Conservation (phyloP, 768 basidiomycete species). For the Auriscalpium microsporum region DNA sequence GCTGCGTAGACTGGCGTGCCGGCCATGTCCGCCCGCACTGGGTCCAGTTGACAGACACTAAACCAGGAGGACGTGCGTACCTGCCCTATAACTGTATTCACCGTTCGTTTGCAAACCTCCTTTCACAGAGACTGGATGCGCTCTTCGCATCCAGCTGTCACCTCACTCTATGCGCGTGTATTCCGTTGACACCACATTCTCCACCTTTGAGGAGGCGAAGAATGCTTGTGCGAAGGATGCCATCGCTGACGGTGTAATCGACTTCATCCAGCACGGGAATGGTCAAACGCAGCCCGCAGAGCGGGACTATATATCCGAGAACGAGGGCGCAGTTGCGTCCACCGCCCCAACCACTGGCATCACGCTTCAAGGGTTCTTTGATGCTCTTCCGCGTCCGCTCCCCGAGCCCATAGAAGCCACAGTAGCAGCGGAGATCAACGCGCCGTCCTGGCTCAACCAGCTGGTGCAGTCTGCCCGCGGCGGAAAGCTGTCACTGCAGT, state of each 20-base stretch:
- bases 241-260: constrained; percentile 42
- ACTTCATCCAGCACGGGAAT: constrained; percentile 50
- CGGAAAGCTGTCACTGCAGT: constrained; percentile 33
- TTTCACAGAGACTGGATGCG: constrained; percentile 36
- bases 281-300: constrained; percentile 36
- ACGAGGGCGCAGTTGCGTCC: constrained; percentile 7
- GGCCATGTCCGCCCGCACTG: constrained; percentile 45
- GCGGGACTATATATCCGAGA: constrained; percentile 1
- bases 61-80: constrained; percentile 32
- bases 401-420: constrained; percentile 43
- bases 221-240: constrained; percentile 47
- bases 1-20: constrained; percentile 47
- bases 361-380: constrained; percentile 51
- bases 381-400: constrained; percentile 57
- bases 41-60: constrained; percentile 41
- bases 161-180: constrained; percentile 42
- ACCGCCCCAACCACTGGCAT: constrained; percentile 4
- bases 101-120: constrained; percentile 18
- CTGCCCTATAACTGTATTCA: background rate
- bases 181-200: constrained; percentile 38
- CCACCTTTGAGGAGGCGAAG: constrained; percentile 37
- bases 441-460: constrained; percentile 44
- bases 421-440: constrained; percentile 43
- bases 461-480: constrained; percentile 46
- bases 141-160: constrained; percentile 46